Conservation (phyloP, 1,284 basidiomycete genomes). For the Mycosarcoma mackinlayi region DNA sequence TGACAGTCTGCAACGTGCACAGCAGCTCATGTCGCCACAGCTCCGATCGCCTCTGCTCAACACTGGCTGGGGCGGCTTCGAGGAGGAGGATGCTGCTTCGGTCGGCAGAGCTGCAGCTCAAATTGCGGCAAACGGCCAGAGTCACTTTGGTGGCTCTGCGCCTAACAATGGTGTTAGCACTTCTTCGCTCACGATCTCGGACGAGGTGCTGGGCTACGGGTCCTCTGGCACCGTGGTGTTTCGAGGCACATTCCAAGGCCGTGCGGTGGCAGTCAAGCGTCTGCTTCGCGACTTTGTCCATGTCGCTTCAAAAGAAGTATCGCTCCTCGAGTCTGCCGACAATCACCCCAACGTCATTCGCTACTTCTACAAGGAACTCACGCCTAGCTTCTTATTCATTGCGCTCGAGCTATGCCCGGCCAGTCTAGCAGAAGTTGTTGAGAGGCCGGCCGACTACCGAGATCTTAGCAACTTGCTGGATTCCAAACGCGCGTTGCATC, state of each 20-base stretch:
- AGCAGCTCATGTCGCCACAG: conserved; percentile 48
- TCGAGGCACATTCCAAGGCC: conserved; percentile 91
- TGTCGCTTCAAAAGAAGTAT: conserved; percentile 91
- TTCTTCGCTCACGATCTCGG: conserved; percentile 56
- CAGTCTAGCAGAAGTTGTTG: conserved; percentile 90
- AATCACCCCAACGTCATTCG: conserved; percentile 98
- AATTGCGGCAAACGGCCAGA: conserved; percentile 39
- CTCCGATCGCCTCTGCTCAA: conserved; percentile 37
- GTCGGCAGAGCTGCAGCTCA: conserved; percentile 40
- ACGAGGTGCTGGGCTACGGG: conserved; percentile 76
- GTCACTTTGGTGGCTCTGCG: conserved; percentile 21
- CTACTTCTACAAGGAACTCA: conserved; percentile 92
- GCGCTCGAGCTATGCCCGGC: conserved; percentile 96
- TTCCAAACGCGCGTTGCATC: conserved; percentile 85
- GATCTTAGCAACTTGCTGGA: conserved; percentile 69
- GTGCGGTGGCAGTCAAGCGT: conserved; percentile 96
- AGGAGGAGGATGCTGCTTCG: conserved; percentile 38
- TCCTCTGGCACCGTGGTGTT: conserved; percentile 96
- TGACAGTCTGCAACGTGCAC: conserved; percentile 45
- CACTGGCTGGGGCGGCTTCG: conserved; percentile 37
- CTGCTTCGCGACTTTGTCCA: conserved; percentile 94
- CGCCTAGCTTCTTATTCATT: conserved; percentile 85
- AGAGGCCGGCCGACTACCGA: conserved; percentile 69
- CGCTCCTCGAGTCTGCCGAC: conserved; percentile 87
- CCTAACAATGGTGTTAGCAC: conserved; percentile 39